These are phyloP conservation scores for Ogataea philodendri DNA, from an alignment of 805 yeast species.

Conservation along the genomic window DNA sequence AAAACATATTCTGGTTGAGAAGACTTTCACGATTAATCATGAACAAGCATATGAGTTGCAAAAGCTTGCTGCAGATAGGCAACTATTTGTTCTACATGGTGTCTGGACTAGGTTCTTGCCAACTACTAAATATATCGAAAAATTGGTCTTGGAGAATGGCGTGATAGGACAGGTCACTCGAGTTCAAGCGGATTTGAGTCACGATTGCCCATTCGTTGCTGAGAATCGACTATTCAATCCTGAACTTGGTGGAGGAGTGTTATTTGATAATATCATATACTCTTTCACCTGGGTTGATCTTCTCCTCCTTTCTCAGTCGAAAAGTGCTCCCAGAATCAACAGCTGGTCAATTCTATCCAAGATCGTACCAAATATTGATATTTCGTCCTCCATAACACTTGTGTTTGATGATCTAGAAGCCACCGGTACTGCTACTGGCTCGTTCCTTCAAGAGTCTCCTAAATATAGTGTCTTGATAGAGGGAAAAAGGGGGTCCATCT, in stretches of 20 bases:
- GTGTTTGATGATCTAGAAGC: slow-evolving; percentile 37
- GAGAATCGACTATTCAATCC: slow-evolving; percentile 39
- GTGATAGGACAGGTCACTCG: slow-evolving; percentile 46
- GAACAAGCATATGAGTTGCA: slow-evolving; percentile 43
- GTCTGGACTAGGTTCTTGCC: slow-evolving; percentile 57
- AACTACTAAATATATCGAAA: slow-evolving; percentile 33
- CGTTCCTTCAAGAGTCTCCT: slow-evolving; percentile 13
- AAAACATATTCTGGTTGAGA: slow-evolving; percentile 53
- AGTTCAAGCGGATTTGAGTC: slow-evolving; percentile 41
- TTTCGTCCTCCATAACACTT: slow-evolving; percentile 37
- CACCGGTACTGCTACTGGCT: slow-evolving; percentile 38
- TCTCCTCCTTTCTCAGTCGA: slow-evolving; percentile 33
- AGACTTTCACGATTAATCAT: slow-evolving; percentile 51
- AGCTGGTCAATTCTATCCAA: slow-evolving; percentile 33
- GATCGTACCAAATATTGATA: slow-evolving; percentile 41
- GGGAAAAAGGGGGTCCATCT: slow-evolving; percentile 22
- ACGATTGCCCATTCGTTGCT: slow-evolving; percentile 4
- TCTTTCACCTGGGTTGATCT: slow-evolving; percentile 44
- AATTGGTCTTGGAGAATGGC: slow-evolving; percentile 31
- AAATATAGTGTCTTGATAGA: slow-evolving; percentile 18
- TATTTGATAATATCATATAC: slow-evolving; percentile 54
- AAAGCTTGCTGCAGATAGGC: slow-evolving; percentile 41
- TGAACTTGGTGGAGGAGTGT: slow-evolving; percentile 54
- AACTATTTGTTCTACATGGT: slow-evolving; percentile 53
- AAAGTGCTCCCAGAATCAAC: slow-evolving; percentile 27